Base-by-base conservation (phyloP, 768 basidiomycete genomes). In the Kwoniella mangroviensis region DNA sequence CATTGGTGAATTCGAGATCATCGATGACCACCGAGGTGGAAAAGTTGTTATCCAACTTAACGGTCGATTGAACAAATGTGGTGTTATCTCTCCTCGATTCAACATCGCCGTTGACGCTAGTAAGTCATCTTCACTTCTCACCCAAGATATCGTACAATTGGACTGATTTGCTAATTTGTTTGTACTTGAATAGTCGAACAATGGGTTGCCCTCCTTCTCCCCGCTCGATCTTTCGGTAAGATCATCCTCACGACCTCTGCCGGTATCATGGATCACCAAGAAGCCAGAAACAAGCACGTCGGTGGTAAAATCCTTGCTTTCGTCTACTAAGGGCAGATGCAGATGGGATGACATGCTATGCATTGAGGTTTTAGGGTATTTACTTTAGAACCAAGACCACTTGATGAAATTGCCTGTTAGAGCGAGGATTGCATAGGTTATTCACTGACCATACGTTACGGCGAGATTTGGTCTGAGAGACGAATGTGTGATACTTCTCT, bases 61-160 rank as follows among this genome's bases (percentile, higher is more conserved):
- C 82, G 97, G 97, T 56, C 92, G 94, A 71, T 89, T 99, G 79
- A 99, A 99, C 89, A 99, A 99, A 87, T 91, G 91, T n/a, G 97
- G 96, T 78, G 96, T 99, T 83, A 98, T 98, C 85, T 98, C 95
- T n/a, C 95, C 96, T 54, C 92, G 97, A 65, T 98, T 93, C 89
- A 98, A 98, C 86, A 89, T 98, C 78, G 92, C 94, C 83, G 90
- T 92, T 72, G 90, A 85, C 79, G 91, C 95, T 83, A 97, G 98
- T 80, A 93, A 96, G 85, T 81, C 40, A 61, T 22, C 45, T 12
- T 34, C 45, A 22, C 41, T 42, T 60, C 41, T 34, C 34, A 34
- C 0, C 34, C 34, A 7, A 34, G 34, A 34, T 34, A 34, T 34
- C 34, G 34, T 34, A 34, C 34, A 34, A 7, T 34, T 1, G 9